Conservation (phyloP, 2,329 filamentous ascomycete genomes). For the Trichophaea hybrida region DNA sequence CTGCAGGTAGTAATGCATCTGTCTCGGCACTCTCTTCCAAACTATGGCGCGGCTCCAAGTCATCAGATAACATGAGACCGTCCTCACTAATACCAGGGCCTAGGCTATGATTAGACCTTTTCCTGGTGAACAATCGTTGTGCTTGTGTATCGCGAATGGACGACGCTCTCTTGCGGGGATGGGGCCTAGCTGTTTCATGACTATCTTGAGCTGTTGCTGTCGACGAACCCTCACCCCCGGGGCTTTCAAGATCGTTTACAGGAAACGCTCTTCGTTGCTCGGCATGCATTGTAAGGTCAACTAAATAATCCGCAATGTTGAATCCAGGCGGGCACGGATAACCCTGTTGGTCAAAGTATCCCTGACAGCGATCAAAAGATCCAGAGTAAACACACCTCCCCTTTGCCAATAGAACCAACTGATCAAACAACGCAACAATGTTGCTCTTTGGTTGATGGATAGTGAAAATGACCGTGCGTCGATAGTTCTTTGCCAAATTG, state of each 20-base stretch:
- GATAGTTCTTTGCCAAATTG: conserved; percentile 87
- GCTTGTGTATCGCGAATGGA: conserved; percentile 81
- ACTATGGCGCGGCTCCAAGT: conserved; percentile 30
- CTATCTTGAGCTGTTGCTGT: conserved; percentile 38
- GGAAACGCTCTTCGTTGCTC: conserved; percentile 42
- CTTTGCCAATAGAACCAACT: conserved; percentile 77
- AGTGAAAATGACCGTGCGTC: conserved; percentile 92
- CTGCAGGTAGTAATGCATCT: conserved; percentile 42
- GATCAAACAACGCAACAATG: conserved; percentile 92
- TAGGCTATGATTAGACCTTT: conserved; percentile 33
- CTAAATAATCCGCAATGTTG: conserved; percentile 96
- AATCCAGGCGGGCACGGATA: conserved; percentile 91
- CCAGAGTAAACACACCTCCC: conserved; percentile 89
- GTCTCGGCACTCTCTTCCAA: conserved; percentile 24
- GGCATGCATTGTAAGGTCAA: conserved; percentile 95
- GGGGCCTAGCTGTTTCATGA: conserved; percentile 37
- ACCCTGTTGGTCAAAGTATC: conserved; percentile 82
- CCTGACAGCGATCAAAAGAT: conserved; percentile 72
- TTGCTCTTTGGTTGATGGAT: conserved; percentile 97
- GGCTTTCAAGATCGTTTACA: conserved; percentile 62
- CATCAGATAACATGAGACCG: conserved; percentile 38
- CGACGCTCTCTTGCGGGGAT: conserved; percentile 51
- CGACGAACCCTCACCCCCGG: conserved; percentile 56
- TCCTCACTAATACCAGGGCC: conserved; percentile 45
- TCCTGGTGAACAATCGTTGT: conserved; percentile 74